Base-by-base conservation (phyloP, 495 filamentous ascomycete genomes). In the Penicillium nucicola region DNA sequence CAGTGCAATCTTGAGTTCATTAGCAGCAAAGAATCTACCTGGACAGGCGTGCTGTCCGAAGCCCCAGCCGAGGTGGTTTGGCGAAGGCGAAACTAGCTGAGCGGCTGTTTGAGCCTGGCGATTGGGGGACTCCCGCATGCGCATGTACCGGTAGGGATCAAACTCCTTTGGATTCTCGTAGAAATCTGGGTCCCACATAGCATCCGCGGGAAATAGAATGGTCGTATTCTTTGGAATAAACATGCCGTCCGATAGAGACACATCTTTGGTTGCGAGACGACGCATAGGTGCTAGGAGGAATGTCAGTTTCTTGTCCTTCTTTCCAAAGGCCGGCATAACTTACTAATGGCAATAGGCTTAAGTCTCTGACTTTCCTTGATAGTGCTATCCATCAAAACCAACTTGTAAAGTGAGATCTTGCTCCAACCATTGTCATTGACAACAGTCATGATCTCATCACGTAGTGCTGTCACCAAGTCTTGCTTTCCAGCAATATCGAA, bases 11-110 rank as follows among this genome's bases (percentile, higher is more conserved):
- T 78, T 78, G 32, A 72, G 53, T 55, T 72, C 67, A 25, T 68
- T 65, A 1, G 57, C 52, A 13, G 74, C 77, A 50, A 80, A 74
- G 49, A 76, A 75, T 10, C 77, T 50, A 1, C 77, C 77, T 0
- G 77, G 76, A 40, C 77, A 80, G 0, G 79, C 77, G 44, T 82
- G 75, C 31, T 60, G 61, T 2, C 77, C 77, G 12, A 66, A 55
- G 2, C 77, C 76, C 48, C 76, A 81, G 0, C 57, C 60, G 4
- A 77, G 36, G 43, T 71, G 60, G 20, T 74, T 56, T 5, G 60
- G 45, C 19, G 57, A 67, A 1, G 74, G 66, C 8, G 60, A 56
- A 1, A 73, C 69, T 11, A 76, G 44, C 37, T 77, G 73, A 9
- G 64, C 62, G 9, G 36, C 11, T 12, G 57, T 57, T 31, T 72